Evolutionary conservation across 139 green algal genomes (phyloP), one percentile per base, ranked within the genome.

Genomic region (Prasinococcaceae sp.): DNA sequence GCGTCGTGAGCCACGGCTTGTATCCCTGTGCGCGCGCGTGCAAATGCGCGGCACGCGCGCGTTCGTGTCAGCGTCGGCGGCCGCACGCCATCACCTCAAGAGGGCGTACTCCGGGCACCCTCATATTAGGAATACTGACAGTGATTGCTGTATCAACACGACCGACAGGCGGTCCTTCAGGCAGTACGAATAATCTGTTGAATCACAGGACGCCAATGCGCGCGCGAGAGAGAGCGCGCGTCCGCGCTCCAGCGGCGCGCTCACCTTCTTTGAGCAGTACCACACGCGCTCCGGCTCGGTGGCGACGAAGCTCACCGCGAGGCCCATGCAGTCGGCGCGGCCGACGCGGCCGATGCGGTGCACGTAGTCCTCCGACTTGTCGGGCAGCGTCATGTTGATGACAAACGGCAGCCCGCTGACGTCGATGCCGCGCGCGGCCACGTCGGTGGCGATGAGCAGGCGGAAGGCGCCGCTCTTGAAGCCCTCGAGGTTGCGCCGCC

Each of bases 381-480:
- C 75, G 1, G 83, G 83, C 46, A 93, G 76, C 17, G 81, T 86
- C 78, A 92, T 84, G 68, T 93, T 93, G 66, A 93, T 77, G 9
- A 92, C 73, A 42, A 70, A 89, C 0, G 83, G 83, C 50, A 93
- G 78, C 27, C 71, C 81, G 27, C 56, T 68, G 55, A 93, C 84
- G 66, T 93, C 83, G 36, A 93, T 78, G 41, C 83, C 83, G 17
- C 83, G 70, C 0, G 83, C 83, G n/a, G 79, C 83, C 30, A 90
- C 79, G 43, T 93, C 83, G 5, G 83, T 93, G 57, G 66, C 79
- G 58, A 93, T 85, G 14, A 93, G 65, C 50, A 92, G 82, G 20
- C 82, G 74, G 2, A 88, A 73, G 25, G 83, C 69, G 2, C 83
- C 83, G 1, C 79, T 74, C 53, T 84, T 86, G 63, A 90, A 90